These are phyloP conservation scores for Pythium guiyangense DNA, from an alignment of 352 stramenopile genomes.

Conservation along the genomic window DNA sequence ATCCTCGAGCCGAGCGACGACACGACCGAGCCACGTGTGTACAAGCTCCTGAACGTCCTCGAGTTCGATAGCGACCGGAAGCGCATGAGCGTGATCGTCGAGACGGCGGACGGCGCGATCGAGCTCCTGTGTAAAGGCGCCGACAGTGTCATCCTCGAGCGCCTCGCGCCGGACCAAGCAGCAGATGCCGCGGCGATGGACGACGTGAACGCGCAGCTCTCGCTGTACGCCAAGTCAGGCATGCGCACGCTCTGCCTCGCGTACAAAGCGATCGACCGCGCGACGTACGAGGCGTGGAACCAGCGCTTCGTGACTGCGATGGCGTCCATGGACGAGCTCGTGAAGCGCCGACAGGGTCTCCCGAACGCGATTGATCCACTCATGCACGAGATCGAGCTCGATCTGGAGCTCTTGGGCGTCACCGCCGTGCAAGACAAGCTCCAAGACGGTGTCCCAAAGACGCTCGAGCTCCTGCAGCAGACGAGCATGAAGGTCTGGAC, in stretches of 20 bases:
- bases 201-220: constrained; percentile 50
- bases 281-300: constrained; percentile 58
- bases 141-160: constrained; percentile 79
- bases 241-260: constrained; percentile 81
- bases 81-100: constrained; percentile 95
- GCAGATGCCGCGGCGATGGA: constrained; percentile 16
- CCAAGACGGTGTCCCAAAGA: constrained; percentile 87
- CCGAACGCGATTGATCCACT: constrained; percentile 68
- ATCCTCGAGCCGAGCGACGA: constrained; percentile 41
- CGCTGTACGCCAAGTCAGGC: constrained; percentile 55
- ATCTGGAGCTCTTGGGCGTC: constrained; percentile 78
- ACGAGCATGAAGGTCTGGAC: constrained; percentile 95
- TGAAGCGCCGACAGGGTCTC: constrained; percentile 58
- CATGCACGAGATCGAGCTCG: constrained; percentile 81
- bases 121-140: constrained; percentile 75
- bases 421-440: constrained; percentile 94
- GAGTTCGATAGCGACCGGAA: constrained; percentile 98
- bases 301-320: constrained; percentile 44
- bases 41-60: constrained; percentile 91
- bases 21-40: constrained; percentile 39
- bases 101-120: constrained; percentile 54
- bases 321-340: constrained; percentile 64
- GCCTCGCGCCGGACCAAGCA: constrained; percentile 23
- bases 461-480: constrained; percentile 77
- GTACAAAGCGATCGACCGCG: constrained; percentile 47